Percentiles rank a stretch among this genome's conserved stretches.
Conservation (phyloP, 2,329 filamentous ascomycete genomes). For the Fusarium oxysporum region DNA sequence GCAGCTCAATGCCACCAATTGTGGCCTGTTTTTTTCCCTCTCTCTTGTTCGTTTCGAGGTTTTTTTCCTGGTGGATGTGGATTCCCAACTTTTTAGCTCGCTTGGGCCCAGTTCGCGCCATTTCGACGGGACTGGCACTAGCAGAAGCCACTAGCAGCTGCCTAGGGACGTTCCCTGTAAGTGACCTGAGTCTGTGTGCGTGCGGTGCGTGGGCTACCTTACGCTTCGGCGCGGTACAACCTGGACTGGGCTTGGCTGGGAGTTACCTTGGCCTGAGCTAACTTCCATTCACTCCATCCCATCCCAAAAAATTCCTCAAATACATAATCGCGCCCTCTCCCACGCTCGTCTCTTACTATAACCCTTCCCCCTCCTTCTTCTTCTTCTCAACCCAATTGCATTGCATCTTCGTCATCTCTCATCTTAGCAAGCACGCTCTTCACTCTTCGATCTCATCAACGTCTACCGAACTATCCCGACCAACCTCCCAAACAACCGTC, state of each 20-base stretch:
- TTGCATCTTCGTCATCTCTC: constrained; percentile 2
- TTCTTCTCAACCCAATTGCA: constrained; percentile 18
- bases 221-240: constrained; percentile 38
- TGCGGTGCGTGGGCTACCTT: background rate
- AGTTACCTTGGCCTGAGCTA: constrained; percentile 5
- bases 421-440: constrained; percentile 3
- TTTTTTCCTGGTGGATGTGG: constrained; percentile 20
- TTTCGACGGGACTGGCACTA: constrained; percentile 22
- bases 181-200: constrained; percentile 2
- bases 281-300: constrained; percentile 12
- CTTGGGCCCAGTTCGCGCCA: constrained; percentile 29
- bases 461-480: constrained; percentile 23
- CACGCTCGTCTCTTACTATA: constrained; percentile 3
- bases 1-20: constrained; percentile 15
- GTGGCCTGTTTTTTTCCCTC: constrained; percentile 35
- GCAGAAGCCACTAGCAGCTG: background rate
- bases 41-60: constrained; percentile 13
- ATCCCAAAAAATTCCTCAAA: constrained; percentile 43
- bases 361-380: constrained; percentile 8
- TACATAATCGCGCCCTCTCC: constrained; percentile 42
- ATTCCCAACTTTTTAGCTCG: constrained; percentile 26
- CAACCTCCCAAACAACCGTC: constrained; percentile 22
- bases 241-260: background rate
- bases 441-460: constrained; percentile 5
- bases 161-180: constrained; percentile 21